Evolutionary conservation across 2,329 filamentous ascomycete species (phyloP).

Genomic region (Raffaelea deltoideospora): DNA sequence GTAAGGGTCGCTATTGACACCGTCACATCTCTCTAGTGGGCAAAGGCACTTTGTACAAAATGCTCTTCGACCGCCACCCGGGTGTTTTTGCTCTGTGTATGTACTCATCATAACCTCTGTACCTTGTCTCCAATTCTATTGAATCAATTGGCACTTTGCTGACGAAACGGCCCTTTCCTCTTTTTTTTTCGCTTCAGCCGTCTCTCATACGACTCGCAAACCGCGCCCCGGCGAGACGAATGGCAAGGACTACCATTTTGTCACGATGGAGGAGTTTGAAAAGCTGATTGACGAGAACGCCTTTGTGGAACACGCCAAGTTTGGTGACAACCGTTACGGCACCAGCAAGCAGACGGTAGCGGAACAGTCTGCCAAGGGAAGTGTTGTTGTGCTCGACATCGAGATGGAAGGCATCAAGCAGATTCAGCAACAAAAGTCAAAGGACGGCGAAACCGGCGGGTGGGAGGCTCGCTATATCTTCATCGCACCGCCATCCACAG

Average conservation of each 20-base stretch:
- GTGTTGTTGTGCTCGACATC: slow-evolving; percentile 77
- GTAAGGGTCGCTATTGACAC: not conserved
- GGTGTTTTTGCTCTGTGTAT: slow-evolving; percentile 9
- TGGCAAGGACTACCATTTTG: slow-evolving; percentile 72
- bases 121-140: not conserved
- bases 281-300: slow-evolving; percentile 50
- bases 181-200: slow-evolving; percentile 15
- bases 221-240: slow-evolving; percentile 63
- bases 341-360: slow-evolving; percentile 54
- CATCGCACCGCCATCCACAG: slow-evolving; percentile 62
- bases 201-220: slow-evolving; percentile 64
- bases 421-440: slow-evolving; percentile 28
- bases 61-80: slow-evolving; percentile 38
- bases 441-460: slow-evolving; percentile 43
- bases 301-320: slow-evolving; percentile 76
- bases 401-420: slow-evolving; percentile 98
- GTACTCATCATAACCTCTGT: not conserved
- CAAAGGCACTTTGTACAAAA: slow-evolving; percentile 65
- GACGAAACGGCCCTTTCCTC: too few relatives aligned
- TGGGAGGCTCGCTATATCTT: slow-evolving; percentile 71
- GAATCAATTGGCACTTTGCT: not conserved
- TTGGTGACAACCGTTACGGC: slow-evolving; percentile 76
- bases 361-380: slow-evolving; percentile 53
- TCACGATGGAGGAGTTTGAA: slow-evolving; percentile 50
- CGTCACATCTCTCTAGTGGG: slow-evolving; percentile 30